A percentile compares a stretch with the other conserved stretches of the same genome.
phyloP scores from a whole-genome alignment of 441 rosid genomes.

The Jatropha podagrica region DNA sequence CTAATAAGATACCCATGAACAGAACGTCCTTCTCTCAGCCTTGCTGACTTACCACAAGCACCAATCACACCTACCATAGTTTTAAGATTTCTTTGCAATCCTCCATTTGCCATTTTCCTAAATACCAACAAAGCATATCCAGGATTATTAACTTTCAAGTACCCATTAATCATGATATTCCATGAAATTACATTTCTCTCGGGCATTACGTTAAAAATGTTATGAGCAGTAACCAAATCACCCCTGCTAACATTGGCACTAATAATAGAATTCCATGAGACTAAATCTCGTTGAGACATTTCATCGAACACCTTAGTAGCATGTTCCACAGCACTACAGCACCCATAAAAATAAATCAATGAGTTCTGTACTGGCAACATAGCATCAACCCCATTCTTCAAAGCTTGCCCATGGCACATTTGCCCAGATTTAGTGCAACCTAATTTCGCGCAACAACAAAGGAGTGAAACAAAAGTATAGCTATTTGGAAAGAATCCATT shows the following conservation, averaged over 20 bases:
- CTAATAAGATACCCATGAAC: conserved; percentile 64
- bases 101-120: conserved; percentile 61
- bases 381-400: conserved; percentile 50
- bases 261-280: conserved; percentile 79
- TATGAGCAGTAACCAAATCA: conserved; percentile 44
- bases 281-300: conserved; percentile 64
- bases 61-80: conserved; percentile 72
- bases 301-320: conserved; percentile 70
- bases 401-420: conserved; percentile 59
- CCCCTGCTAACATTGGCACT: conserved; percentile 58
- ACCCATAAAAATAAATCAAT: conserved; percentile 48
- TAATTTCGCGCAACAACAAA: conserved; percentile 43
- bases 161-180: conserved; percentile 79
- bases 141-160: conserved; percentile 52
- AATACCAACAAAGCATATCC: conserved; percentile 67
- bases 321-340: conserved; percentile 36
- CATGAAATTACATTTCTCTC: conserved; percentile 70
- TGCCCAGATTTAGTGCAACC: conserved; percentile 40
- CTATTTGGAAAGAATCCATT: conserved; percentile 58
- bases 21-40: conserved; percentile 71
- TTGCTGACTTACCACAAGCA: conserved; percentile 80
- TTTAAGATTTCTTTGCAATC: conserved; percentile 51
- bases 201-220: conserved; percentile 53
- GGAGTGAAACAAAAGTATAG: conserved; percentile 54
- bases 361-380: conserved; percentile 54